phyloP scores from a whole-genome alignment of 108 stramenopile genomes.

The Heterococcus sp. region DNA sequence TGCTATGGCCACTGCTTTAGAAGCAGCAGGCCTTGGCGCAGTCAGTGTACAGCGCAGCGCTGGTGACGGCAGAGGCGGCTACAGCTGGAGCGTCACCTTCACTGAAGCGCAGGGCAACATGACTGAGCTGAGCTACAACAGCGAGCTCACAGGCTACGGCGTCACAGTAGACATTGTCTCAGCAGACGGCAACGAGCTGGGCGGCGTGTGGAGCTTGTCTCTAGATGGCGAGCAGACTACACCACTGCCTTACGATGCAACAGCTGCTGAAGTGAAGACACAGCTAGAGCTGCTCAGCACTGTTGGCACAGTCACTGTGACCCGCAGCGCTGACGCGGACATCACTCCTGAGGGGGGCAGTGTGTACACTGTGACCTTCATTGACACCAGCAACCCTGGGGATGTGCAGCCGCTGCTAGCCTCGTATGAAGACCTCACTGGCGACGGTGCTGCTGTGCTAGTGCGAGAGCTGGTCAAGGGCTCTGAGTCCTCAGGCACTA shows the following conservation, averaged over 20 bases:
- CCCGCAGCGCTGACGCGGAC: not conserved
- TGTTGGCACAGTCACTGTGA: not conserved
- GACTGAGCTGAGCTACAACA: slow-evolving; percentile 44
- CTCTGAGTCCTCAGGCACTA: slow-evolving; percentile 51
- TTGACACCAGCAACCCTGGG: slow-evolving; percentile 50
- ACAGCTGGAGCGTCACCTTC: slow-evolving; percentile 72
- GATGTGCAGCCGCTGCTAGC: slow-evolving; percentile 57
- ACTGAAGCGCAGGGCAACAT: slow-evolving; percentile 61
- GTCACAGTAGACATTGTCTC: slow-evolving; percentile 42
- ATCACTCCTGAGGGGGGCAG: slow-evolving; percentile 58
- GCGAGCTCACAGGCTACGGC: slow-evolving; percentile 62
- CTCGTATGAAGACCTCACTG: slow-evolving; percentile 55
- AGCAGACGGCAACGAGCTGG: too few species aligned
- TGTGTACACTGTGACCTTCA: slow-evolving; percentile 62
- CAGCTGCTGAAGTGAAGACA: not conserved
- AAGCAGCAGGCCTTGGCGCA: slow-evolving; percentile 57
- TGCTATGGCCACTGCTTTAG: slow-evolving; percentile 59
- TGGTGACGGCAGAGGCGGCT: slow-evolving; percentile 60
- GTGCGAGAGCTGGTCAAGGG: slow-evolving; percentile 66
- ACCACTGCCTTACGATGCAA: not conserved
- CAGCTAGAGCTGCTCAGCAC: not conserved
- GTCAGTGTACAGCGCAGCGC: slow-evolving; percentile 60
- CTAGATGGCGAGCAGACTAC: too few species aligned
- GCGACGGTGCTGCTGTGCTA: slow-evolving; percentile 54
- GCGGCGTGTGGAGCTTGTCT: too few species aligned